Conservation (phyloP, 305 asterid species). For the Fraxinus ornus region DNA sequence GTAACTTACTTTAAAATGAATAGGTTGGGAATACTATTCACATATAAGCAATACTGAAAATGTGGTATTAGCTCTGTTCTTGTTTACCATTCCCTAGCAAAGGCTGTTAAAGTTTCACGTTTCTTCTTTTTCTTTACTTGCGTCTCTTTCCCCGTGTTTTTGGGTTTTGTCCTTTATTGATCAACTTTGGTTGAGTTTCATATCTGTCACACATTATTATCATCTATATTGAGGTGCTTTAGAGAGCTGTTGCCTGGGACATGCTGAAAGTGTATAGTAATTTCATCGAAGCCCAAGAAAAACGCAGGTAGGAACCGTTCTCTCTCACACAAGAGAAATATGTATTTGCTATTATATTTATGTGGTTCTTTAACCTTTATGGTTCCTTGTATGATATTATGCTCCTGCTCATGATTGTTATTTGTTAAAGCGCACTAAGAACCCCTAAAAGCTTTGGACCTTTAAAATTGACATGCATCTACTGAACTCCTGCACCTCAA, state of each 20-base stretch:
- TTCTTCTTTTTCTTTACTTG: slow-evolving; percentile 5
- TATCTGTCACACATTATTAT: slow-evolving; percentile 25
- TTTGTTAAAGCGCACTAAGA: background rate
- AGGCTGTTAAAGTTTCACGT: background rate
- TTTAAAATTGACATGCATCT: background rate
- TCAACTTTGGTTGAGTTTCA: slow-evolving; percentile 11
- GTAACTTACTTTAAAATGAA: slow-evolving; percentile 2
- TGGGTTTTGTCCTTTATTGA: slow-evolving; percentile 15
- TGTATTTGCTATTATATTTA: slow-evolving; percentile 9
- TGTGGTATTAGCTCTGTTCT: slow-evolving; percentile 1
- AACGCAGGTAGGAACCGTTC: slow-evolving; percentile 55
- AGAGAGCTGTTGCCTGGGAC: slow-evolving; percentile 99
- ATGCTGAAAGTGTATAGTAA: slow-evolving; percentile 86
- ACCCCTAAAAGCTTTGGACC: background rate
- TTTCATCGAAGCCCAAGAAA: slow-evolving; percentile 82
- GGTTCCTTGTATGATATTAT: background rate
- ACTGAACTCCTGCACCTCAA: background rate
- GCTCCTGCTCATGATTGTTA: background rate
- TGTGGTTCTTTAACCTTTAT: slow-evolving; percentile 7
- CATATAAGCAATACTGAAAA: slow-evolving; percentile 5
- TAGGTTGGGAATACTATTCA: background rate
- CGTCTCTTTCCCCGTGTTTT: background rate
- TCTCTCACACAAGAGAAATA: slow-evolving; percentile 1
- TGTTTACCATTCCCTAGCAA: slow-evolving; percentile 11
- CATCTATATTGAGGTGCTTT: slow-evolving; percentile 35